Evolutionary conservation across 495 filamentous ascomycete genomes (phyloP), one percentile per base, ranked within the genome.

Genomic region (Filosporella fistucella): DNA sequence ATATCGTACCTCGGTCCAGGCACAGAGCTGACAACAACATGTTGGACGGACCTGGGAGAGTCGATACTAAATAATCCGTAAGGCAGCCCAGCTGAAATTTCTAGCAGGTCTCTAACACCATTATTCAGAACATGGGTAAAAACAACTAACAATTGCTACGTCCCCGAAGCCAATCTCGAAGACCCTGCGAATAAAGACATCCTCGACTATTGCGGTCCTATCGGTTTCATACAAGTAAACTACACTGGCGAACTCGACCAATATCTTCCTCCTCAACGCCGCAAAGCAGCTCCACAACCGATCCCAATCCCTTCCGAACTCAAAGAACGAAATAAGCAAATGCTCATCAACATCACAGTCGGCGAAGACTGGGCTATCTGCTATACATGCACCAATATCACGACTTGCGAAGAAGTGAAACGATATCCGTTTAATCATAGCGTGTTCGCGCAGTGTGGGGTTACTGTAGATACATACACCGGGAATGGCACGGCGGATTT

Each of bases 211-310:
- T 45, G 42, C 24, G 42, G 42, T 11, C 28, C 28, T 12, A 21
- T 45, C 2, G 42, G 42, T 12, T 45, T 45, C 18, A 28, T 45
- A 8, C 42, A 45, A 25, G 11, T 35, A 11, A 45, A 45, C 21
- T 34, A 45, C 42, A 45, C 42, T 14, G 42, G 23, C 13, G 14
- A 45, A n/a, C n/a, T n/a, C n/a, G n/a, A n/a, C n/a, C n/a, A n/a
- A n/a, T n/a, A n/a, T n/a, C n/a, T n/a, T n/a, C n/a, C n/a, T n/a
- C n/a, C n/a, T n/a, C n/a, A n/a, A n/a, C n/a, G n/a, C n/a, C n/a
- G n/a, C n/a, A n/a, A n/a, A n/a, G n/a, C n/a, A n/a, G n/a, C n/a
- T n/a, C n/a, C n/a, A n/a, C n/a, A n/a, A n/a, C n/a, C n/a, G n/a
- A n/a, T n/a, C n/a, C n/a, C n/a, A n/a, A n/a, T n/a, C n/a, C n/a